Percentiles rank a stretch among this genome's conserved stretches.
Evolutionary conservation across 2,329 filamentous ascomycete genomes (phyloP).

Genomic region (Whalleya microplaca): DNA sequence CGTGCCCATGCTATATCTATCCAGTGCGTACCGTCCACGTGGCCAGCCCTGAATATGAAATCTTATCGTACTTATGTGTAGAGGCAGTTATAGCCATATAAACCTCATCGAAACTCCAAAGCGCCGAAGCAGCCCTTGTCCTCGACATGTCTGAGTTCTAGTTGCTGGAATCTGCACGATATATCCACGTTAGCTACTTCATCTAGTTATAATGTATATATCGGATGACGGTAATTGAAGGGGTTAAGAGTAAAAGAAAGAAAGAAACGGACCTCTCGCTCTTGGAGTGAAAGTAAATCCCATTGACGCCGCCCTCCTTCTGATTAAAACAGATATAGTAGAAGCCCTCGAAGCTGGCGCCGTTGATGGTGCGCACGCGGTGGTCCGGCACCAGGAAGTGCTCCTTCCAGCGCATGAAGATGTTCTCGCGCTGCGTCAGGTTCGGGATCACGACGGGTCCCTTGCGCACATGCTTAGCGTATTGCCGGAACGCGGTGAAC

Average conservation of each 20-base stretch:
- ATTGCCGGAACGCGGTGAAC: slow-evolving; percentile 83
- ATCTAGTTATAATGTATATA: neutral
- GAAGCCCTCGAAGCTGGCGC: slow-evolving; percentile 96
- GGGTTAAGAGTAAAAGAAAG: neutral
- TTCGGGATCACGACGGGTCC: slow-evolving; percentile 47
- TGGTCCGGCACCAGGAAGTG: slow-evolving; percentile 97
- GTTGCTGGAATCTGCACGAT: slow-evolving; percentile 76
- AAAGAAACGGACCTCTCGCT: slow-evolving; percentile 81
- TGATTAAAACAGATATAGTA: slow-evolving; percentile 99
- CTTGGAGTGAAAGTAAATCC: slow-evolving; percentile 97
- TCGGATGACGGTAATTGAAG: neutral
- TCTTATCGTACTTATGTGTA: too few species aligned
- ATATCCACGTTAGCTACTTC: slow-evolving; percentile 17
- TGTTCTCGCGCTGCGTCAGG: slow-evolving; percentile 63
- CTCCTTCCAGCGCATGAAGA: slow-evolving; percentile 99
- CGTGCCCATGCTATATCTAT: too few species aligned
- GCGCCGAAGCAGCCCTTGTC: slow-evolving; percentile 82
- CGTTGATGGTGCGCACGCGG: slow-evolving; percentile 84
- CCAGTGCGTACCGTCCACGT: too few species aligned
- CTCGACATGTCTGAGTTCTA: slow-evolving; percentile 86
- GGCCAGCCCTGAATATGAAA: too few species aligned
- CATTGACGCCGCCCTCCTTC: slow-evolving; percentile 79
- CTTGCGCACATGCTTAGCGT: slow-evolving; percentile 62
- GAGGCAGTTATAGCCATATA: too few species aligned
- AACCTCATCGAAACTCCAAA: slow-evolving; percentile 79